Conservation (phyloP, 805 yeast genomes). For the Zygoascus flipseniorum region DNA sequence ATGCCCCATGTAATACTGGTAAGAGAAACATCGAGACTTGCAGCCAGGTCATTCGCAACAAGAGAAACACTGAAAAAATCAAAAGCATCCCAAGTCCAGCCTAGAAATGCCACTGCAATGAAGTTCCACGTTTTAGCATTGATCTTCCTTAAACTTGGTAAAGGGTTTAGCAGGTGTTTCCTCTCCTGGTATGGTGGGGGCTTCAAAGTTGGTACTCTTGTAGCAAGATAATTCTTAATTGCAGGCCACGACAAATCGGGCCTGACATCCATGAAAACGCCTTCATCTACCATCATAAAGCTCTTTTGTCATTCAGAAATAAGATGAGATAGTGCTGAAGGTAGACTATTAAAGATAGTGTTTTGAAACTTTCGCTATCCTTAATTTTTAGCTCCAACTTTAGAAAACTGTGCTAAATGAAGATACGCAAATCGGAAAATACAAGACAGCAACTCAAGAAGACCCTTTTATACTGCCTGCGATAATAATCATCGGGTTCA, state of each 20-base stretch:
- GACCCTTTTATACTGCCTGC: background rate
- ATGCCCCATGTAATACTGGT: constrained; percentile 63
- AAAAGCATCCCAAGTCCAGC: constrained; percentile 68
- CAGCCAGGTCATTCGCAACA: constrained; percentile 44
- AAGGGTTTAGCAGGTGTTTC: constrained; percentile 43
- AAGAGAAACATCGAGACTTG: constrained; percentile 35
- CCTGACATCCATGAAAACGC: constrained; percentile 2
- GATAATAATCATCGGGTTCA: no score
- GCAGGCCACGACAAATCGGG: constrained; percentile 19
- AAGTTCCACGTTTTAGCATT: constrained; percentile 51
- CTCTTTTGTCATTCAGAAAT: no score
- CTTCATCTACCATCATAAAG: background rate
- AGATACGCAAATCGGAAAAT: no score
- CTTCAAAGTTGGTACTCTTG: constrained; percentile 25
- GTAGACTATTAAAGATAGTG: no score
- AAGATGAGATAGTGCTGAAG: no score
- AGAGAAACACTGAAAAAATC: constrained; percentile 61
- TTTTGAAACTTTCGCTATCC: no score
- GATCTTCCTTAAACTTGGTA: constrained; percentile 45
- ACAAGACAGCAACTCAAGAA: no score
- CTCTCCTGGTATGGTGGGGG: constrained; percentile 21
- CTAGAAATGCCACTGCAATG: constrained; percentile 49
- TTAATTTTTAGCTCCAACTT: no score
- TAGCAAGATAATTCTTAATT: constrained; percentile 23
- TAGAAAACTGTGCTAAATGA: no score